Conservation (phyloP, 2,329 filamentous ascomycete species). For the Nectriaceae sp. region DNA sequence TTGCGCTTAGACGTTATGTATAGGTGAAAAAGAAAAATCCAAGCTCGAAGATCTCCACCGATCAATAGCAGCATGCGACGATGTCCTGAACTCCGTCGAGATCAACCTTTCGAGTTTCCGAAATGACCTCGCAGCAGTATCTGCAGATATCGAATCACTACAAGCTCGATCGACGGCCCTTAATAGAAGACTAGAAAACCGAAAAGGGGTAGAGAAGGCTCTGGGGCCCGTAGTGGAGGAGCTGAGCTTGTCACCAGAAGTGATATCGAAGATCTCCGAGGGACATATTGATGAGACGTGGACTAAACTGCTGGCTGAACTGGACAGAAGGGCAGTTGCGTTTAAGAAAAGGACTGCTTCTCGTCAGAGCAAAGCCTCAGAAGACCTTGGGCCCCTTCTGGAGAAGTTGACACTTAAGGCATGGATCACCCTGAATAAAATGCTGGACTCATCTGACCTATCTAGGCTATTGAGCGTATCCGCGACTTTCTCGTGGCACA, state of each 20-base stretch:
- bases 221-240: constrained; percentile 90
- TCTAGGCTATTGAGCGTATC: constrained; percentile 84
- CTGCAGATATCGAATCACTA: constrained; percentile 90
- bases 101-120: constrained; percentile 90
- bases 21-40: constrained; percentile 77
- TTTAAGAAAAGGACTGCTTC: constrained; percentile 69
- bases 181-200: constrained; percentile 83
- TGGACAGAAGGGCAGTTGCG: constrained; percentile 75
- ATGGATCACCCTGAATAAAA: constrained; percentile 16
- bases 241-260: constrained; percentile 80
- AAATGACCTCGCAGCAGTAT: constrained; percentile 87
- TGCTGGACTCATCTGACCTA: constrained; percentile 11
- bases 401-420: constrained; percentile 83
- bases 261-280: constrained; percentile 84
- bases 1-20: constrained; percentile 5
- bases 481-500: constrained; percentile 92
- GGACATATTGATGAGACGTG: constrained; percentile 89
- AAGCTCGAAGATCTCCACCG: constrained; percentile 89
- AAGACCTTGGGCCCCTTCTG: constrained; percentile 82
- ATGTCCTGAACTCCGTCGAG: constrained; percentile 91
- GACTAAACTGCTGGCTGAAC: constrained; percentile 78
- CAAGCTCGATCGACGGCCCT: constrained; percentile 83
- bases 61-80: constrained; percentile 88
- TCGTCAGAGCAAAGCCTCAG: constrained; percentile 70
- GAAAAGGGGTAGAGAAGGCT: constrained; percentile 84